A percentile compares a stretch with the other conserved stretches of the same genome.
These are phyloP conservation scores for Cercospora brassicicola DNA, from an alignment of 2,329 filamentous ascomycete species.

Conservation along the genomic window DNA sequence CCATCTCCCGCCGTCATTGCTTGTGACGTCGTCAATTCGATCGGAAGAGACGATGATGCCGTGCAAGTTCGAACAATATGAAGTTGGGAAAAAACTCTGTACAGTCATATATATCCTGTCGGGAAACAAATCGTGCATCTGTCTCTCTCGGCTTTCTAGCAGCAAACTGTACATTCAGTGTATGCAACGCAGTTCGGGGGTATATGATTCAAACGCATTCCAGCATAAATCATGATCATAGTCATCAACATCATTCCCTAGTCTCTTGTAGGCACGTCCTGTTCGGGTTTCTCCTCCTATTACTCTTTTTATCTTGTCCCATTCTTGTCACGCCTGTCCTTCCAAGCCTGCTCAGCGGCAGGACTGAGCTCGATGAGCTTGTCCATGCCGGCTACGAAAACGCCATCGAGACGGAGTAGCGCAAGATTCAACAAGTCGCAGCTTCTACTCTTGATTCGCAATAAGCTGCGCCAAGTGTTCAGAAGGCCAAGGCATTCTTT, in stretches of 20 bases:
- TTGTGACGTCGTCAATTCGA: neutral
- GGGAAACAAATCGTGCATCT: neutral
- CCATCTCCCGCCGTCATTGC: neutral
- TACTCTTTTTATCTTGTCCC: neutral
- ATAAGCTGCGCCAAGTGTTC: conserved; percentile 34
- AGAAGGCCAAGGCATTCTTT: conserved; percentile 37
- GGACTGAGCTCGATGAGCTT: conserved; percentile 36
- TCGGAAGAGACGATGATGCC: neutral
- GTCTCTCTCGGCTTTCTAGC: neutral
- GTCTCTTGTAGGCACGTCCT: neutral
- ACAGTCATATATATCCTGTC: neutral
- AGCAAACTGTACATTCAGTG: neutral
- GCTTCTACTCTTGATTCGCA: conserved; percentile 38
- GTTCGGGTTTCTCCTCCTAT: neutral
- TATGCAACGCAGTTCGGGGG: neutral
- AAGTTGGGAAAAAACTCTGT: neutral
- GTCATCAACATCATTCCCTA: neutral
- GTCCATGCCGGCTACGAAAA: conserved; percentile 37
- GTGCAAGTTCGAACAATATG: neutral
- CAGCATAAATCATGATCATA: neutral
- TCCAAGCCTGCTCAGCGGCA: conserved; percentile 34
- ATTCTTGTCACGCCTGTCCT: conserved; percentile 22
- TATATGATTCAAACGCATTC: neutral
- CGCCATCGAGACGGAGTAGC: conserved; percentile 35
- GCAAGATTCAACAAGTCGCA: conserved; percentile 40